phyloP scores from a whole-genome alignment of 306 rosid genomes.

The Psophocarpus tetragonolobus region DNA sequence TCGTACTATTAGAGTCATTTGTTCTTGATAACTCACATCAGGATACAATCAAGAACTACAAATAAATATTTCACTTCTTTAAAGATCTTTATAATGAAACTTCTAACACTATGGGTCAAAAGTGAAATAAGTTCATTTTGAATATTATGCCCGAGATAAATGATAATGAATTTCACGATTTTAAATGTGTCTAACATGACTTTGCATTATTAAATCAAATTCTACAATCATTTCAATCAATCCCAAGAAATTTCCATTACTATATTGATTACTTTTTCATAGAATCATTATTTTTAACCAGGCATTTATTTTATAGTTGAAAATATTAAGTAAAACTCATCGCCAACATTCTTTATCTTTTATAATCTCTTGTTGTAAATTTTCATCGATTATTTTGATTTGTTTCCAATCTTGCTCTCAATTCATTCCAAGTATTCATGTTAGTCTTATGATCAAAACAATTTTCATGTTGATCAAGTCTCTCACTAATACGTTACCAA shows the following conservation, averaged over 20 bases:
- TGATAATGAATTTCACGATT: background rate
- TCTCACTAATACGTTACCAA: background rate
- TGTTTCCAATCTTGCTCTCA: background rate
- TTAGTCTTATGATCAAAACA: background rate
- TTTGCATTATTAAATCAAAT: background rate
- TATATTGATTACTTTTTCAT: background rate
- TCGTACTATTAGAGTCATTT: background rate
- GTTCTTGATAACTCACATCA: background rate
- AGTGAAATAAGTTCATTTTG: background rate
- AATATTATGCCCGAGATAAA: background rate
- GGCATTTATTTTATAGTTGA: background rate
- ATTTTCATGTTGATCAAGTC: background rate
- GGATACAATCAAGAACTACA: background rate
- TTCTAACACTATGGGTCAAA: background rate
- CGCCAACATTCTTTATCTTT: background rate
- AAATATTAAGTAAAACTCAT: background rate
- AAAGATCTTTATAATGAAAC: background rate
- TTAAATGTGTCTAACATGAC: background rate
- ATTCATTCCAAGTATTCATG: background rate
- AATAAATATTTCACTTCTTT: background rate
- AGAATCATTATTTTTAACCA: background rate
- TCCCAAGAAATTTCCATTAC: background rate
- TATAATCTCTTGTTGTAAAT: background rate
- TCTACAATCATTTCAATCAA: background rate
- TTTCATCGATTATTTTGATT: background rate